Conservation (phyloP, 331 rosid genomes). For the Ulmus americana region DNA sequence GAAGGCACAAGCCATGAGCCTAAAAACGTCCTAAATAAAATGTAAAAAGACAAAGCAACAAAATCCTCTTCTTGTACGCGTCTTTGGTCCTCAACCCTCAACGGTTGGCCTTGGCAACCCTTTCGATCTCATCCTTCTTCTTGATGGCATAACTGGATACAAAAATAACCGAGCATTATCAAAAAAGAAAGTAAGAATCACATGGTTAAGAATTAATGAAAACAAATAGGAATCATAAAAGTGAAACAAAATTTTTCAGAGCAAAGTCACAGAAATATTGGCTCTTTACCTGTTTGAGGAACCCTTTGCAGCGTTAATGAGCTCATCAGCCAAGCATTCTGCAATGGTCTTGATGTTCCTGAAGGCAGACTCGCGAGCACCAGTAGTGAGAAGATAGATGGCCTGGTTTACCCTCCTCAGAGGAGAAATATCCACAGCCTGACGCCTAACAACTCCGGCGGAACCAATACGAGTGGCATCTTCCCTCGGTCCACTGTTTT, state of each 20-base stretch:
- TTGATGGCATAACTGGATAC: conserved; percentile 70
- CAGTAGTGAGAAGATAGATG: conserved; percentile 66
- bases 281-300: conserved; percentile 46
- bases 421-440: conserved; percentile 80
- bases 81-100: conserved; percentile 24
- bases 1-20: too few relatives aligned
- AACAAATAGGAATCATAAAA: too few relatives aligned
- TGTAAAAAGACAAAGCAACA: conserved; percentile 3
- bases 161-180: background rate
- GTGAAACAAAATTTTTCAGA: too few relatives aligned
- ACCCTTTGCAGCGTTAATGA: conserved; percentile 57
- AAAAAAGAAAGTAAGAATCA: background rate
- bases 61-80: conserved; percentile 19
- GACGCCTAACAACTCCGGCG: conserved; percentile 84
- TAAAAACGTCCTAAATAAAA: too few relatives aligned
- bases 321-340: conserved; percentile 55
- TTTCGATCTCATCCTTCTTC: conserved; percentile 83
- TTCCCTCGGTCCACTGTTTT: conserved; percentile 80
- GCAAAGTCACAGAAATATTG: too few relatives aligned
- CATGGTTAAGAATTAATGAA: too few relatives aligned
- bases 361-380: conserved; percentile 90
- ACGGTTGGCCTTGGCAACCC: conserved; percentile 93
- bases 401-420: conserved; percentile 77
- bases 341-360: conserved; percentile 70
- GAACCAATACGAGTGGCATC: conserved; percentile 87